Evolutionary conservation across 805 yeast genomes (phyloP), one percentile per base, ranked within the genome.

Genomic region (Candida takata): DNA sequence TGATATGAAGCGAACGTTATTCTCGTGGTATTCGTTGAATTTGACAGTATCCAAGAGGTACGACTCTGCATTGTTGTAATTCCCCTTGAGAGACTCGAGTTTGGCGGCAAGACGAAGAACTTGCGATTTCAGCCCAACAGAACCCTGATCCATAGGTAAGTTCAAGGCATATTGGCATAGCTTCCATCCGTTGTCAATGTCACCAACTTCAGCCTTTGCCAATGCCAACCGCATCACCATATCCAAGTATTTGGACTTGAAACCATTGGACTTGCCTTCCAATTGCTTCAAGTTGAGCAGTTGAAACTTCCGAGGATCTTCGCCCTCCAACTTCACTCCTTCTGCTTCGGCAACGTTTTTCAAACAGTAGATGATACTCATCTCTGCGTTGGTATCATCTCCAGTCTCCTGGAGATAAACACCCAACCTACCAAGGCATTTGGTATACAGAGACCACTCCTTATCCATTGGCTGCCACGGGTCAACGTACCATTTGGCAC

Each of bases 161-260:
- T 54, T 55, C 8, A 64, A 42, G 0, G 64, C 56, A 23, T 50
- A 50, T 10, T 47, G 42, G 8, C 65, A 44, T 17, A 55, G 45
- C 14, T 47, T 41, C 16, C 51, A 43, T 11, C 57, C 48, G 5
- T 50, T 48, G 5, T 48, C 49, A 1, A 49, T 14, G 23, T 60
- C 53, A 2, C 55, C 57, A 5, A 35, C 15, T 19, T 51, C 51
- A 4, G 44, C 49, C 35, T 61, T 50, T 1, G 65, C 55, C 18
- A 65, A 29, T 0, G 69, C 67, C 42, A 58, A 56, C 43, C 73
- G 53, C 7, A 64, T 34, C 5, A 68, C 43, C 9, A 69, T 43
- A 46, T 69, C 70, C 12, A 67, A 34, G 38, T 64, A 67, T 0
- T 48, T 41, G 4, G 49, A 24, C 39, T 61, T 57, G 44, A 61